Base-by-base conservation (phyloP, 805 yeast species). In the Metschnikowia sp. region DNA sequence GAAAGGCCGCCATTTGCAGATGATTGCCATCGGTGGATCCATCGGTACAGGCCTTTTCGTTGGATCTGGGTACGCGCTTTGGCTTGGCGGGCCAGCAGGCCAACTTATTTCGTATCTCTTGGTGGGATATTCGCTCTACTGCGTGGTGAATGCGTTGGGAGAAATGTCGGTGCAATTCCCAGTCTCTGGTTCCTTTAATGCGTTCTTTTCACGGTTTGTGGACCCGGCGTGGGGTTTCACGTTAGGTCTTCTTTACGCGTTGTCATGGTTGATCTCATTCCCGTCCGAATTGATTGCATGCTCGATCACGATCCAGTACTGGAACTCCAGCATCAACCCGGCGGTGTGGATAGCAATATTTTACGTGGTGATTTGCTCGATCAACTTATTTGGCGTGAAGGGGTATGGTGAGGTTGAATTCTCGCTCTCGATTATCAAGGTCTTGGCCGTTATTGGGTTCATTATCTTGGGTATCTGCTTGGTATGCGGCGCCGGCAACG, bases 1-100 rank as follows among this genome's bases (percentile, higher is more conserved):
- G 49, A 70, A 70, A 50, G 60, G 69, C 34, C 68, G 82, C 60
- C 90, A 84, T 54, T 78, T 84, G 51, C 85, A 81, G 62, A 78
- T 86, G 81, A 84, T 88, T 58, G 89, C 95, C 35, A 74, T 88
- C 46, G 94, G 94, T 48, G 90, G 94, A 45, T 84, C 92, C 43
- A 84, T 88, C 50, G 96, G 96, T 60, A 84, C 94, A 6, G 88
- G 88, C 57, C 68, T 83, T 39, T 57, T 55, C 42, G 49, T 57
- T 9, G 60, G 60, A 8, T 46, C 52, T 13, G 60, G 60, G 7
- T 55, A 48, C 36, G 59, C 59, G 18, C 53, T 57, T 48, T 46
- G 40, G 44, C 48, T 37, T 32, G 59, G 59, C 39, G 60, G 60
- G 3, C 60, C 60, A 13, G 60, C 56, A 3, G 57, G 59, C 35